Base-by-base conservation (phyloP, 2,329 filamentous ascomycete species). In the Hypoxylon sp. region DNA sequence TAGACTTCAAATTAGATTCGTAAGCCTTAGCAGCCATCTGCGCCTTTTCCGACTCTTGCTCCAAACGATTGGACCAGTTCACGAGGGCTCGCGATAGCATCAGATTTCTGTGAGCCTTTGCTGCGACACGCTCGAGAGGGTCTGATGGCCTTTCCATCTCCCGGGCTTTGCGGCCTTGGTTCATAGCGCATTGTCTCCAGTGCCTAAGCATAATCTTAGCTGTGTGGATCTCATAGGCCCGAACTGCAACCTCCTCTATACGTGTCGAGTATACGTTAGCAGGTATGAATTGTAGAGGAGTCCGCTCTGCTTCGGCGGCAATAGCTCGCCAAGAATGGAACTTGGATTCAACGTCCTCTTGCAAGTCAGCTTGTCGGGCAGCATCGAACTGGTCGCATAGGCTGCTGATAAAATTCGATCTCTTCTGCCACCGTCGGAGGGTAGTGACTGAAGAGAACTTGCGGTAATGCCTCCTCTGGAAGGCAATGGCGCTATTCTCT, bases 1-100 rank as follows among this genome's bases (percentile, higher is more conserved):
- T 71, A 4, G 67, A 66, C 51, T 73, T 72, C 17, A 73, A 59
- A 45, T 53, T 68, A 63, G 68, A 66, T 55, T 72, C 69, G 40
- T 72, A 71, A 13, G 66, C 63, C 31, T 65, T 67, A 6, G 62
- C 56, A 17, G 71, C 71, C 43, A 67, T 54, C 21, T 70, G 58
- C 33, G 68, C 67, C 47, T 68, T 71, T 20, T 60, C 62, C 13
- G 53, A 60, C 48, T 72, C 70, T 58, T 73, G 67, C 43, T 68
- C 68, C 26, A 62, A 62, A 23, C 68, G 60, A 35, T 73, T 73
- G 7, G 67, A 70, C 71, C 71, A 73, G 15, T 60, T 58, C 11
- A 64, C 45, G 38, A 73, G 69, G 6, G 66, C 68, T n/a, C 67
- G 67, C 5, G 71, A 73, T 50, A 72, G 54, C 40, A 64, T 58